A percentile compares a stretch with the other conserved stretches of the same genome.
These are phyloP conservation scores for Ambrosiella cleistominuta DNA, from an alignment of 2,329 filamentous ascomycete species.

Conservation along the genomic window DNA sequence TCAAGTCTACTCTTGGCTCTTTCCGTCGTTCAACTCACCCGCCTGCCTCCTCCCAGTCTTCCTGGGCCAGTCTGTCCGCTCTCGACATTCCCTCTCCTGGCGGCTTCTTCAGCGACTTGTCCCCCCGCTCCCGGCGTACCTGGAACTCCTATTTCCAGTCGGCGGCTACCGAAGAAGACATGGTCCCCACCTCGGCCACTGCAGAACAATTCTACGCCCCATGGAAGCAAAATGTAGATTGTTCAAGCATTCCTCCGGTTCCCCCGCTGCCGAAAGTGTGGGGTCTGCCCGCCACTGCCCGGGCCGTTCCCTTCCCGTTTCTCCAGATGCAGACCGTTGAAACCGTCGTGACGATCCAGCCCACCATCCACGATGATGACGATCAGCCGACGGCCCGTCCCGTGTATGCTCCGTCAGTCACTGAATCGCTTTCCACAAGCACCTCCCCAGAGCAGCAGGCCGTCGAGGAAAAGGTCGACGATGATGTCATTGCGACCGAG, in stretches of 20 bases:
- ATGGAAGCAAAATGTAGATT: slow-evolving; percentile 36
- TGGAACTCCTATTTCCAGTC: slow-evolving; percentile 39
- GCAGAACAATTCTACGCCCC: slow-evolving; percentile 85
- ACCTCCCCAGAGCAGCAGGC: slow-evolving; percentile 10
- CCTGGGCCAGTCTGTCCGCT: slow-evolving; percentile 55
- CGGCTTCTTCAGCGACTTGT: slow-evolving; percentile 78
- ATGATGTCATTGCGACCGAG: slow-evolving; percentile 30
- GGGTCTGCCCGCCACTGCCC: slow-evolving; percentile 4
- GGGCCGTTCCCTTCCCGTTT: background rate
- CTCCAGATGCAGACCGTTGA: slow-evolving; percentile 6
- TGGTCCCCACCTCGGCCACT: slow-evolving; percentile 68
- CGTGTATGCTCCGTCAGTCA: slow-evolving; percentile 16
- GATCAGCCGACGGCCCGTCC: slow-evolving; percentile 15
- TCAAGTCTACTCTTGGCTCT: slow-evolving; percentile 19
- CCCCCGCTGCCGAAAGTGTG: slow-evolving; percentile 9
- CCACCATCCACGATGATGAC: slow-evolving; percentile 14
- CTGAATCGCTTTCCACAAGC: background rate
- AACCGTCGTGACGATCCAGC: slow-evolving; percentile 15
- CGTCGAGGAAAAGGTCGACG: slow-evolving; percentile 17
- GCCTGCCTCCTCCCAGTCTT: slow-evolving; percentile 28
- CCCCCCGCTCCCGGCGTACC: slow-evolving; percentile 56
- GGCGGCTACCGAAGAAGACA: slow-evolving; percentile 31
- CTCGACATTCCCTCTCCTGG: slow-evolving; percentile 83
- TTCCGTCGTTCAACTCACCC: slow-evolving; percentile 35
- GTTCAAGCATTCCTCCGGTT: slow-evolving; percentile 4